Percentiles rank a stretch among this genome's conserved stretches.
phyloP scores from a whole-genome alignment of 441 rosid species.

The Bruguiera hainesii region DNA sequence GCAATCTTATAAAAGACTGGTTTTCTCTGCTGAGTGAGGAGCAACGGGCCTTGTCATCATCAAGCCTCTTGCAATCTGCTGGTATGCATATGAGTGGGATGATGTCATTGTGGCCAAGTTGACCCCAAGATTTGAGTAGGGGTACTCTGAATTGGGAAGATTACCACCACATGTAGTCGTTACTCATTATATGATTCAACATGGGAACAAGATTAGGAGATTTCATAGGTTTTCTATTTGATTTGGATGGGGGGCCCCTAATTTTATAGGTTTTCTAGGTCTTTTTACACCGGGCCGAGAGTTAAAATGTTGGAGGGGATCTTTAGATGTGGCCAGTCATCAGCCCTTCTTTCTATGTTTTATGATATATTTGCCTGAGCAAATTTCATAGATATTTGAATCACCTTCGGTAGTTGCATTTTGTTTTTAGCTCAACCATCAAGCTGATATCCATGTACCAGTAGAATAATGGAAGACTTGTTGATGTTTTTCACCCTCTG shows the following conservation, averaged over 20 bases:
- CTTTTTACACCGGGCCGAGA: neutral
- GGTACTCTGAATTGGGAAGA: neutral
- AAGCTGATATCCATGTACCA: no score
- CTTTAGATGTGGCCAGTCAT: neutral
- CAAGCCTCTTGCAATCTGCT: constrained; percentile 26
- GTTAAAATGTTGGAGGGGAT: neutral
- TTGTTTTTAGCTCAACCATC: neutral
- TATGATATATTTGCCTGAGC: neutral
- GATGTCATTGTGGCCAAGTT: neutral
- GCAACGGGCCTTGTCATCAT: constrained; percentile 30
- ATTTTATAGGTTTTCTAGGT: no score
- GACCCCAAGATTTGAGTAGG: neutral
- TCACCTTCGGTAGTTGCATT: neutral
- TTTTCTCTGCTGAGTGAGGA: constrained; percentile 47
- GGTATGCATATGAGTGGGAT: neutral
- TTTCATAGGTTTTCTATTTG: neutral
- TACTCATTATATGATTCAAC: no score
- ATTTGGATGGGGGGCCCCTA: neutral
- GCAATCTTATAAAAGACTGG: constrained; percentile 49
- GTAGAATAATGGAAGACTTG: no score
- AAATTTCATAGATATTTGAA: neutral
- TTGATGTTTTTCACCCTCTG: no score
- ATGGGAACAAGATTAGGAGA: neutral
- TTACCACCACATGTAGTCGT: neutral
- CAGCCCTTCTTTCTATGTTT: neutral